These are phyloP conservation scores for Nemania sp. DNA, from an alignment of 2,329 filamentous ascomycete species.

Conservation along the genomic window DNA sequence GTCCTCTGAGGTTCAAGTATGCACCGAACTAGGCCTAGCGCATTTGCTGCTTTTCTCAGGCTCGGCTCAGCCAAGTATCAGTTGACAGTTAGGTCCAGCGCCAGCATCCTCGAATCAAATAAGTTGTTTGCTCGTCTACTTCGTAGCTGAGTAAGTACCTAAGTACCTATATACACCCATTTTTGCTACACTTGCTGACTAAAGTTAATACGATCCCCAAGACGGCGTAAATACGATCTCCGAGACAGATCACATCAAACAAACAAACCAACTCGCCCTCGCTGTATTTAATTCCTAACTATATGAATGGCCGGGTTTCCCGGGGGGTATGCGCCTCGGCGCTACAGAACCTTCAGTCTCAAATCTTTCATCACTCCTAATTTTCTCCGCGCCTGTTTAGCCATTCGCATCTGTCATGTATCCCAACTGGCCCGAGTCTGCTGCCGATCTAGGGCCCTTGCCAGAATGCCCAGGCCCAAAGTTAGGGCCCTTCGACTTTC, in stretches of 20 bases:
- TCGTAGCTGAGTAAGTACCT: not conserved
- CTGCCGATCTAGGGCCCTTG: slow-evolving; percentile 30
- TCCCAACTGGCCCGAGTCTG: slow-evolving; percentile 20
- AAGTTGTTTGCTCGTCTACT: not conserved
- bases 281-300: not conserved
- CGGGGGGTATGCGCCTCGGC: not conserved
- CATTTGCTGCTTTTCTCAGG: too few relatives aligned
- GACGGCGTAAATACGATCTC: not conserved
- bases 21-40: too few relatives aligned
- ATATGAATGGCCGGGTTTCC: not conserved
- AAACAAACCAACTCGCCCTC: not conserved
- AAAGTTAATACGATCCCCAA: not conserved
- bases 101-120: not conserved
- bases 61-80: too few relatives aligned
- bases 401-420: slow-evolving; percentile 4
- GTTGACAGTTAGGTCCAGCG: too few relatives aligned
- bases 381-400: not conserved
- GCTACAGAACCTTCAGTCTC: not conserved
- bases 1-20: too few relatives aligned
- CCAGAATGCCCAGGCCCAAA: slow-evolving; percentile 32
- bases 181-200: not conserved
- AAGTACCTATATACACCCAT: not conserved
- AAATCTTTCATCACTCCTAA: not conserved
- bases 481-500: slow-evolving; percentile 32
- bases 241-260: not conserved